Base-by-base conservation (phyloP, 129 eudicot genomes). In the Pulicaria dysenterica region DNA sequence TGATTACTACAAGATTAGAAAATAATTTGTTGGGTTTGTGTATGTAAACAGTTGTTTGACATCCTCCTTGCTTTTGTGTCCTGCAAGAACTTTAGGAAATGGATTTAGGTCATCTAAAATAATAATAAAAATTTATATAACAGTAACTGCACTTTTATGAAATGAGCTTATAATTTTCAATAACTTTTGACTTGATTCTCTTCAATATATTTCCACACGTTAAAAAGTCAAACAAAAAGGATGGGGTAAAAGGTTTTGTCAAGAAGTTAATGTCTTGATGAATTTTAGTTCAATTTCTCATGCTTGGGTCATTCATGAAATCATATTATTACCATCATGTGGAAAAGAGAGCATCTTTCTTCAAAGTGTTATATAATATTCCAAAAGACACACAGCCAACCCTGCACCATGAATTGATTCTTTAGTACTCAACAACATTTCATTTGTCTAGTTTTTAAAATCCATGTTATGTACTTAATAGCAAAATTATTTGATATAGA, bases 321-420 rank as follows among this genome's bases (percentile, higher is more conserved):
- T 39, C 64, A 58, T 58, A 58, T 1, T 31, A 24, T 57, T 3
- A 31, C 12, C 55, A 65, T 65, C 41, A 16, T 65, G 11, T 19
- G 16, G 12, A 65, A 65, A 46, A 44, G 41, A 19, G 17, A 31
- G 43, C 70, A 46, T 65, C 24, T 45, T 66, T 46, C 31, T 24
- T 24, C 56, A 45, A 65, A 46, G 57, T 66, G 57, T 31, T 19
- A 45, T 24, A 17, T 9, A 24, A 67, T 34, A 48, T 49, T 48
- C 58, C 34, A 47, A n/a, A 37, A 49, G 36, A 62, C 31, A 16
- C 68, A 63, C 68, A 64, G 7, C 13, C 51, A 49, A 67, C 59
- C 59, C 24, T 46, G 59, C 8, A 36, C 24, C 60, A 49, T 34
- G 49, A 24, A 24, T 24, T 67, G 44, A 49, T 67, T 67, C 73